These are phyloP conservation scores for Aspergillus sp. DNA, from an alignment of 2,329 filamentous ascomycete species.

Conservation along the genomic window DNA sequence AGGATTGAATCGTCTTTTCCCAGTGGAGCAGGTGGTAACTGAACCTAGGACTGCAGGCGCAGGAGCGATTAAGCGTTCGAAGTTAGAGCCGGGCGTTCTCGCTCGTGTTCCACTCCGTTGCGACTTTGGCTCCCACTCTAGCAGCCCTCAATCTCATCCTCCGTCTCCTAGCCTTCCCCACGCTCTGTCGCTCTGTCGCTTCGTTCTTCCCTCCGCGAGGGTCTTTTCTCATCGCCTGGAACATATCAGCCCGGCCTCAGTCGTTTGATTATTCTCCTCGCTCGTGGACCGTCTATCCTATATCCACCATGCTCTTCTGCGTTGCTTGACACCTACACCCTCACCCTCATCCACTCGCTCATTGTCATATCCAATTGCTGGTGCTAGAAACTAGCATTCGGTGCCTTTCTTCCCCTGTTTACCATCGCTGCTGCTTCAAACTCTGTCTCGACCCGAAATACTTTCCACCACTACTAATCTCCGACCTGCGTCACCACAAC, in stretches of 20 bases:
- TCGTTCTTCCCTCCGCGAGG: not conserved
- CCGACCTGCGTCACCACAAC: slow-evolving; percentile 2
- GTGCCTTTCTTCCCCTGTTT: not conserved
- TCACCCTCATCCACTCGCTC: not conserved
- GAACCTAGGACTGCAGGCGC: not conserved
- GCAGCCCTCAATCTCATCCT: not conserved
- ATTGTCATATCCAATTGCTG: not conserved
- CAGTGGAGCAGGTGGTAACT: not conserved
- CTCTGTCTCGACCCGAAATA: not conserved
- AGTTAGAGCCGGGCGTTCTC: not conserved
- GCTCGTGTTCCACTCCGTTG: slow-evolving; percentile 1
- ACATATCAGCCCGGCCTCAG: not conserved
- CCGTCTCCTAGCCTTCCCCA: slow-evolving; percentile 3
- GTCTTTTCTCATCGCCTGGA: not conserved
- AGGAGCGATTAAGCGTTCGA: not conserved
- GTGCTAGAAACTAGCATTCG: not conserved
- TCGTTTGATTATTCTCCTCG: not conserved
- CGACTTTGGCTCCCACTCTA: not conserved
- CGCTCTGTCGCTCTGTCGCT: slow-evolving; percentile 1
- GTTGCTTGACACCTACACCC: slow-evolving; percentile 4
- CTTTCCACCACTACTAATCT: not conserved
- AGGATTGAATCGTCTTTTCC: not conserved
- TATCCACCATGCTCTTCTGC: slow-evolving; percentile 7
- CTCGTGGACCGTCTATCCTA: not conserved
- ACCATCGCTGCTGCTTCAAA: not conserved